Evolutionary conservation across 352 stramenopile genomes (phyloP).

Genomic region (Globisporangium okanoganense): DNA sequence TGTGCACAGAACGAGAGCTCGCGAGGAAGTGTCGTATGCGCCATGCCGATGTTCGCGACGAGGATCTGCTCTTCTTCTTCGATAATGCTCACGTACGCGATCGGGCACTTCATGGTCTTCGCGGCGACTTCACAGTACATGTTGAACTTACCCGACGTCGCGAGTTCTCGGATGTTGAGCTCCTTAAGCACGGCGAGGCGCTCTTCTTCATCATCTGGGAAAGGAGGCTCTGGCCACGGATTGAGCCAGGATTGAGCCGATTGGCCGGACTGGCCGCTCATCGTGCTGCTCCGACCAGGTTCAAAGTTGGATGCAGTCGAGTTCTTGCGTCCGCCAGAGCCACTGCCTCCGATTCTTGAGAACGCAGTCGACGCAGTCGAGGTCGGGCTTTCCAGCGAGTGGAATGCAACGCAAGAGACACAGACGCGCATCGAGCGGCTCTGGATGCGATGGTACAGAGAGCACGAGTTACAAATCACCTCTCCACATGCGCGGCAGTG

Average conservation of each 20-base stretch:
- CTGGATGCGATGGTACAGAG: constrained; percentile 79
- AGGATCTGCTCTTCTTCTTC: constrained; percentile 82
- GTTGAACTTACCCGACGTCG: constrained; percentile 78
- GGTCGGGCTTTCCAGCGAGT: constrained; percentile 74
- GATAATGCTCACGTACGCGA: constrained; percentile 85
- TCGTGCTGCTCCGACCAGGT: constrained; percentile 43
- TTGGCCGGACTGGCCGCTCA: constrained; percentile 35
- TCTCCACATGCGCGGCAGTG: constrained; percentile 83
- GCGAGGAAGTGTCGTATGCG: constrained; percentile 69
- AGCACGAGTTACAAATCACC: constrained; percentile 85
- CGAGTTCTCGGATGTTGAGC: constrained; percentile 75
- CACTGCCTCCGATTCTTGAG: constrained; percentile 22
- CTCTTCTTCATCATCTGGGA: constrained; percentile 75
- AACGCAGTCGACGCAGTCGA: constrained; percentile 40
- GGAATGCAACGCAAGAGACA: constrained; percentile 80
- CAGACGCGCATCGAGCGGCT: constrained; percentile 83
- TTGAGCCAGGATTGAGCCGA: constrained; percentile 61
- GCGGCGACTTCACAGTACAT: constrained; percentile 85
- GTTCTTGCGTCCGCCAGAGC: constrained; percentile 45
- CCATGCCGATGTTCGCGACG: constrained; percentile 84
- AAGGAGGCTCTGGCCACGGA: constrained; percentile 77
- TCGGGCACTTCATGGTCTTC: constrained; percentile 88
- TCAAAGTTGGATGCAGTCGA: constrained; percentile 51
- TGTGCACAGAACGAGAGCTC: constrained; percentile 85
- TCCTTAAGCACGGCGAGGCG: constrained; percentile 66